These are phyloP conservation scores for Phytophthora cactorum DNA, from an alignment of 352 stramenopile genomes.

Conservation along the genomic window DNA sequence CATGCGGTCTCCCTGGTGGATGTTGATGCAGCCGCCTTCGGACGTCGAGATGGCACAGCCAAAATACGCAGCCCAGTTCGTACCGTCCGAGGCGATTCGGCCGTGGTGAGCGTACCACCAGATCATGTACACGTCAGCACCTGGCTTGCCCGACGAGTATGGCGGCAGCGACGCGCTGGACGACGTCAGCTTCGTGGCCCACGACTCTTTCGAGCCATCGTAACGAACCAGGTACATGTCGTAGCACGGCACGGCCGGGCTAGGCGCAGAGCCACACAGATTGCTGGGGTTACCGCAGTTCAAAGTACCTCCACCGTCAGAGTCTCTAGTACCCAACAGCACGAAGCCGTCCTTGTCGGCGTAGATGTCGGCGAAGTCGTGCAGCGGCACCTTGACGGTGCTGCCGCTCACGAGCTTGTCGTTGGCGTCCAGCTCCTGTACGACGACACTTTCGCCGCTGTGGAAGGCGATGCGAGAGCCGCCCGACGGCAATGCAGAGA, in stretches of 20 bases:
- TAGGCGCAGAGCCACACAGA: conserved; percentile 52
- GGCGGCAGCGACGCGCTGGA: conserved; percentile 57
- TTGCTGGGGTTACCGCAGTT: conserved; percentile 67
- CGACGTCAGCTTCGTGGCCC: conserved; percentile 63
- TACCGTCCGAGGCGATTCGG: conserved; percentile 60
- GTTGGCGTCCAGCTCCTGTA: conserved; percentile 52
- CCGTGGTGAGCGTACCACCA: conserved; percentile 77
- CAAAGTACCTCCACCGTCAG: conserved; percentile 54
- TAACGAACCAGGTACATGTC: conserved; percentile 69
- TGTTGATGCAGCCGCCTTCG: conserved; percentile 65
- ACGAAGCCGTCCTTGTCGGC: conserved; percentile 64
- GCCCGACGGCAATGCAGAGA: conserved; percentile 38
- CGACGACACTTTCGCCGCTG: conserved; percentile 53
- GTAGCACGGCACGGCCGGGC: conserved; percentile 50
- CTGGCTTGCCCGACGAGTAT: conserved; percentile 55
- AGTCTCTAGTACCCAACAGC: conserved; percentile 53
- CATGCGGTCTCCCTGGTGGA: conserved; percentile 74
- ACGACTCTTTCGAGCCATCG: conserved; percentile 53
- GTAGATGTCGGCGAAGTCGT: conserved; percentile 67
- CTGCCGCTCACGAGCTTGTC: conserved; percentile 52
- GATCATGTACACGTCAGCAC: conserved; percentile 66
- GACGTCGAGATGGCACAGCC: conserved; percentile 60
- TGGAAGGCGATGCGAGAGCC: conserved; percentile 40
- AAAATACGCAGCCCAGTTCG: conserved; percentile 71
- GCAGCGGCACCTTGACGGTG: conserved; percentile 40